Conservation (phyloP, 2,329 filamentous ascomycete species). For the Trichoderma koningii region DNA sequence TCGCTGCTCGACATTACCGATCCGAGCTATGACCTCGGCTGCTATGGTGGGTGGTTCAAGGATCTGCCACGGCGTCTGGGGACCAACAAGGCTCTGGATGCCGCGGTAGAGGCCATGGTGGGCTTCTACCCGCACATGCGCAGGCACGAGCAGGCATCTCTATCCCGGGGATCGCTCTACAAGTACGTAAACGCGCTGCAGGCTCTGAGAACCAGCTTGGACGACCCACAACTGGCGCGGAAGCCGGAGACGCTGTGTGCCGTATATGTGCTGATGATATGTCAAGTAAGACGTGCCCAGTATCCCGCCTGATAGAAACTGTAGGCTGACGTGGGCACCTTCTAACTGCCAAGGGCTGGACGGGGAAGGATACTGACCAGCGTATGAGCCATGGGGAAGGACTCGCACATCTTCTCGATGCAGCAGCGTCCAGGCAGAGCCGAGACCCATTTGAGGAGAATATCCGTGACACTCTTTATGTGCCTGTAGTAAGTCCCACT, state of each 20-base stretch:
- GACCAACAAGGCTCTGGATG: conserved; percentile 49
- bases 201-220: conserved; percentile 34
- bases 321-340: not conserved
- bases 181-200: conserved; percentile 40
- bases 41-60: conserved; percentile 49
- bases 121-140: conserved; percentile 34
- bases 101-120: conserved; percentile 39
- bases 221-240: conserved; percentile 34
- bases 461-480: conserved; percentile 37
- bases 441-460: conserved; percentile 35
- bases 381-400: conserved; percentile 39
- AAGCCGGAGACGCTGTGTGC: conserved; percentile 42
- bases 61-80: conserved; percentile 51
- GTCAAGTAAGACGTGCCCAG: conserved; percentile 35
- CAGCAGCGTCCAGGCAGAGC: conserved; percentile 33
- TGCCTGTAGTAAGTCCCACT: conserved; percentile 38
- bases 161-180: conserved; percentile 29
- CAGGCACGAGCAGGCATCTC: conserved; percentile 30
- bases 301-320: not conserved
- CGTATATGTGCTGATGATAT: conserved; percentile 43
- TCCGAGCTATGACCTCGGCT: conserved; percentile 49
- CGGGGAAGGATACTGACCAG: conserved; percentile 34
- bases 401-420: conserved; percentile 38
- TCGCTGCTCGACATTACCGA: conserved; percentile 44
- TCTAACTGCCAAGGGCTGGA: conserved; percentile 36